Base-by-base conservation (phyloP, 2,329 filamentous ascomycete species). In the Colletotrichum eleusines region DNA sequence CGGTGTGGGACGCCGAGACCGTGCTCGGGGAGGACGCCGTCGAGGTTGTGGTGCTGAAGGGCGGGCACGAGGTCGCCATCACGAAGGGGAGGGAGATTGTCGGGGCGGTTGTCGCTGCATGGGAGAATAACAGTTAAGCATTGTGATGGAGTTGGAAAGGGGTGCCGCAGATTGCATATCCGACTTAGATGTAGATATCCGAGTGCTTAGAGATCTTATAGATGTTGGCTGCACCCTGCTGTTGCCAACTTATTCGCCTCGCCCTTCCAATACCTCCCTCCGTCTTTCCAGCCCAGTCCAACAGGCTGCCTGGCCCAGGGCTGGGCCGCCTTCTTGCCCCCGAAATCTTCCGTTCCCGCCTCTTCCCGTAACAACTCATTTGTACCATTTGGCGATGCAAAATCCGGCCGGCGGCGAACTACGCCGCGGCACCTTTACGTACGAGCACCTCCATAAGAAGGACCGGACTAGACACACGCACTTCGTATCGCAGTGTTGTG, bases 51-150 rank as follows among this genome's bases (percentile, higher is more conserved):
- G 80, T 87, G 31, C 76, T 93, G 20, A 84, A 88, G 31, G 90
- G 88, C 5, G 92, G 91, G 0, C 92, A 94, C 77, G 92, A 94
- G 76, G 82, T 94, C 71, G 90, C 89, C 1, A 89, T 93, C 73
- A 87, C 87, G 16, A 86, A 85, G 66, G 88, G 88, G 3, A 81
- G 83, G 12, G 86, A 89, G 65, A 85, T 93, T 66, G 89, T 88
- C 1, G 78, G 83, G 20, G 73, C 78, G 23, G 77, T 78, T 8
- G 75, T 81, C 23, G 72, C 74, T 35, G 79, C 79, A 50, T 84
- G 82, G 82, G 73, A 40, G 50, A 48, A 54, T 12, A 35, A 28
- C 33, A 7, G 35, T 12, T 40, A 11, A 38, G 20, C 6, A 9
- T 23, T 11, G 31, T 31, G 28, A 12, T n/a, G n/a, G 51, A n/a